A percentile compares a stretch with the other conserved stretches of the same genome.
Evolutionary conservation across 345 rosid species (phyloP).

Genomic region (Camelina sativa): DNA sequence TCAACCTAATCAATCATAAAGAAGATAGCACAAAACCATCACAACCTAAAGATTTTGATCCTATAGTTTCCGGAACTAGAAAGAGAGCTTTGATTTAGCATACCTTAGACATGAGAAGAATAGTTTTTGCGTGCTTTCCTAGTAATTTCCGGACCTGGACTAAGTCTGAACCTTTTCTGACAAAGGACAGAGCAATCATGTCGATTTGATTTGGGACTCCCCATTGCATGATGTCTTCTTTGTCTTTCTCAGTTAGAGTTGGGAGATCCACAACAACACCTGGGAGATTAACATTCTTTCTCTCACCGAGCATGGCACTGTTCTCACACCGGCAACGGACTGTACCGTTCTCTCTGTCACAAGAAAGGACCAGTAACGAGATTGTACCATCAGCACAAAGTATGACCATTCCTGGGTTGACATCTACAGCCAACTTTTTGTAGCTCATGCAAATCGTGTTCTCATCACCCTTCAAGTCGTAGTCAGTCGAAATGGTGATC

Average conservation of each 20-base stretch:
- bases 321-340: slow-evolving; percentile 90
- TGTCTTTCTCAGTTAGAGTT: slow-evolving; percentile 94
- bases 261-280: slow-evolving; percentile 99
- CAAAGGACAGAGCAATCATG: slow-evolving; percentile 97
- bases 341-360: slow-evolving; percentile 69
- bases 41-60: neutral
- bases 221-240: slow-evolving; percentile 91
- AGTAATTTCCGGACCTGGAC: slow-evolving; percentile 84
- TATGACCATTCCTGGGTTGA: slow-evolving; percentile 85
- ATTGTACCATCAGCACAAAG: slow-evolving; percentile 98
- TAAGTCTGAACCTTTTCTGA: slow-evolving; percentile 91
- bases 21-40: slow-evolving; percentile 4
- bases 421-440: slow-evolving; percentile 83
- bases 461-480: slow-evolving; percentile 75
- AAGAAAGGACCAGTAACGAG: slow-evolving; percentile 77
- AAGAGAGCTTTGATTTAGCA: slow-evolving; percentile 22
- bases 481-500: slow-evolving; percentile 83
- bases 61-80: neutral
- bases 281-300: slow-evolving; percentile 97
- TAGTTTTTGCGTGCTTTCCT: slow-evolving; percentile 74
- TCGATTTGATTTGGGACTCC: slow-evolving; percentile 92
- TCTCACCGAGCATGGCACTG: slow-evolving; percentile 91
- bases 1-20: slow-evolving; percentile 63
- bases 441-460: slow-evolving; percentile 87
- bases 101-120: slow-evolving; percentile 99